Conservation (phyloP, 306 rosid species). For the Trifolium pratense region DNA sequence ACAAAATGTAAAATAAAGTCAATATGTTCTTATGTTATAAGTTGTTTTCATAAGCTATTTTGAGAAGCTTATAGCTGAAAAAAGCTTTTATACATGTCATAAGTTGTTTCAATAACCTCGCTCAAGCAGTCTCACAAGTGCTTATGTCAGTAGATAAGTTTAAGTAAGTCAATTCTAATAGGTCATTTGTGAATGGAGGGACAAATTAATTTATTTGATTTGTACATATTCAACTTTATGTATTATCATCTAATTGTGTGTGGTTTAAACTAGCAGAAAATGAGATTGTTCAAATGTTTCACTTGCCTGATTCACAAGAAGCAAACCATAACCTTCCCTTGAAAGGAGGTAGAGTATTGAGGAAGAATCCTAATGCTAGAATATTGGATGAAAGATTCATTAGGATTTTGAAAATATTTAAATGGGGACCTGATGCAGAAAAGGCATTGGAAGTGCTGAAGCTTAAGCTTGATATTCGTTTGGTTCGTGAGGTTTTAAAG, state of each 20-base stretch:
- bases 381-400: slow-evolving; percentile 83
- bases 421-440: slow-evolving; percentile 97
- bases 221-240: not conserved
- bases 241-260: slow-evolving; percentile 37
- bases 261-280: slow-evolving; percentile 66
- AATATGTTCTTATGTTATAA: not conserved
- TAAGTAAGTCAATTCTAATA: not conserved
- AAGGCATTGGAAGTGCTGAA: slow-evolving; percentile 89
- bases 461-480: slow-evolving; percentile 76
- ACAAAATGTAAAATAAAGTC: not conserved
- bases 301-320: slow-evolving; percentile 51
- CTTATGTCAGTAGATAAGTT: not conserved
- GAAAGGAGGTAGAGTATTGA: slow-evolving; percentile 47
- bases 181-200: not conserved
- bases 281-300: slow-evolving; percentile 81
- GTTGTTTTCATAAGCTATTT: not conserved
- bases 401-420: slow-evolving; percentile 87
- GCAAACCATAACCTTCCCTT: slow-evolving; percentile 41
- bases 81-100: not conserved
- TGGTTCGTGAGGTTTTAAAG: slow-evolving; percentile 77
- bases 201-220: slow-evolving; percentile 31
- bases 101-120: not conserved
- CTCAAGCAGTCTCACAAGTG: not conserved
- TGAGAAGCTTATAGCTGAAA: not conserved
- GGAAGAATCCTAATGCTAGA: slow-evolving; percentile 63